phyloP scores from a whole-genome alignment of 345 rosid species.

The Reutealis trisperma region DNA sequence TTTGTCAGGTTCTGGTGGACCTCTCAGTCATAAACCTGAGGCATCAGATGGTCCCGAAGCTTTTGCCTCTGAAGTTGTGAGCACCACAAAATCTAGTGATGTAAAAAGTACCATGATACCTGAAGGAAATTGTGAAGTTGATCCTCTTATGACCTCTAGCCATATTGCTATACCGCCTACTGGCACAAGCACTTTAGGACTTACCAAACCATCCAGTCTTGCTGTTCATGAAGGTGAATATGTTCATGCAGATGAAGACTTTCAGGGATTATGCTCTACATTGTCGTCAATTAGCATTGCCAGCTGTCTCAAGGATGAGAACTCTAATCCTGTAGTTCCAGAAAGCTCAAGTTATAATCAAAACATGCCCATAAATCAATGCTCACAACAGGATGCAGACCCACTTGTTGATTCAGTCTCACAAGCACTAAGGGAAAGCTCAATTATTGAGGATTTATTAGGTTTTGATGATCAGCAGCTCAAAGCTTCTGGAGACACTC shows the following conservation, averaged over 20 bases:
- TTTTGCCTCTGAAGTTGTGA: constrained; percentile 17
- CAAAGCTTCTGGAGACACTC: constrained; percentile 25
- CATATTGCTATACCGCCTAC: constrained; percentile 1
- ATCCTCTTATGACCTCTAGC: constrained; percentile 1
- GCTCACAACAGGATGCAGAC: constrained; percentile 17
- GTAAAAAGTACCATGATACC: constrained; percentile 3
- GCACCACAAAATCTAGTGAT: constrained; percentile 9
- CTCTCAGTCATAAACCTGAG: constrained; percentile 18
- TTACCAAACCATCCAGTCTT: constrained; percentile 1
- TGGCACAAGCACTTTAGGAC: constrained; percentile 15
- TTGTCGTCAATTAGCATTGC: constrained; percentile 23
- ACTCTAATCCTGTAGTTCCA: constrained; percentile 1
- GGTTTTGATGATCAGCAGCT: constrained; percentile 43
- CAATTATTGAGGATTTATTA: constrained; percentile 27
- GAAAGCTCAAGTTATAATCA: constrained; percentile 18
- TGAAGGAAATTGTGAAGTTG: constrained; percentile 21
- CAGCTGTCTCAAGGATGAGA: constrained; percentile 20
- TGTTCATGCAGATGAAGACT: constrained; percentile 14
- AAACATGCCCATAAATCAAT: constrained; percentile 12
- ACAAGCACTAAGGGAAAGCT: constrained; percentile 30
- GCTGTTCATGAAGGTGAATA: constrained; percentile 19
- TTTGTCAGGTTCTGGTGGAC: constrained; percentile 25
- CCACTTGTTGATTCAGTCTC: constrained; percentile 34
- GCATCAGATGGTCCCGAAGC: constrained; percentile 8
- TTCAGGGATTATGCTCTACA: constrained; percentile 26